Evolutionary conservation across 1,284 basidiomycete genomes (phyloP).

Genomic region (Microbotryum silenes-acaulis): DNA sequence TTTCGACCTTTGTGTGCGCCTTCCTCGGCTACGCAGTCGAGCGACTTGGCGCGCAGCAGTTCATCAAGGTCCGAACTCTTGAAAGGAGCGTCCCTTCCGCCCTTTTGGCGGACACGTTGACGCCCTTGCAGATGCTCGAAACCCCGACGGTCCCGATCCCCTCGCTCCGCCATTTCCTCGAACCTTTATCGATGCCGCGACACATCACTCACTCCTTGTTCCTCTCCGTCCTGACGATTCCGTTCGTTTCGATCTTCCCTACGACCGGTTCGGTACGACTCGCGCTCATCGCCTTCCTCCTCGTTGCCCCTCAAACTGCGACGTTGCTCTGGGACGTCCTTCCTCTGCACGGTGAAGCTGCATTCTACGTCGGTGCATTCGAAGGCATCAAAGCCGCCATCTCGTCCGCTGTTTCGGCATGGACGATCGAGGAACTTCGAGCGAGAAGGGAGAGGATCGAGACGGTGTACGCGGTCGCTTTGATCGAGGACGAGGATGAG

Average conservation of each 20-base stretch:
- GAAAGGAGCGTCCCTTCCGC: constrained; percentile 19
- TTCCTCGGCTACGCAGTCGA: constrained; percentile 17
- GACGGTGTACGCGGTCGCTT: too few relatives aligned
- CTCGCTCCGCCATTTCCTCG: constrained; percentile 20
- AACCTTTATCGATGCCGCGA: constrained; percentile 19
- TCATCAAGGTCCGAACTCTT: constrained; percentile 9
- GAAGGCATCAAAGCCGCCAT: too few relatives aligned
- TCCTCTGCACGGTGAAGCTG: constrained; percentile 12
- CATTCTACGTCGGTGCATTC: not conserved
- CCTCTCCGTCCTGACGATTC: constrained; percentile 15
- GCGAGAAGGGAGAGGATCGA: too few relatives aligned
- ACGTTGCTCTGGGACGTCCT: constrained; percentile 29
- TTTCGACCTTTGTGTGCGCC: constrained; percentile 9
- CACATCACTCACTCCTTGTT: constrained; percentile 29
- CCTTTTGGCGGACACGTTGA: constrained; percentile 15
- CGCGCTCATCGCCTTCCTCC: constrained; percentile 6
- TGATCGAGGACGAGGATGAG: too few relatives aligned
- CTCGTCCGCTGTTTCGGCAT: too few relatives aligned
- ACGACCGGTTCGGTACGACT: constrained; percentile 3
- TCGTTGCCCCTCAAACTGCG: constrained; percentile 13
- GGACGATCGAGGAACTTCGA: too few relatives aligned
- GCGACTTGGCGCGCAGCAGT: constrained; percentile 12
- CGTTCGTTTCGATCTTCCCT: constrained; percentile 13
- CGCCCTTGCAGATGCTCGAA: constrained; percentile 17
- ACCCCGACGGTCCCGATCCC: constrained; percentile 30